phyloP scores from a whole-genome alignment of 306 rosid genomes.

The Oxytropis ochrocephala region DNA sequence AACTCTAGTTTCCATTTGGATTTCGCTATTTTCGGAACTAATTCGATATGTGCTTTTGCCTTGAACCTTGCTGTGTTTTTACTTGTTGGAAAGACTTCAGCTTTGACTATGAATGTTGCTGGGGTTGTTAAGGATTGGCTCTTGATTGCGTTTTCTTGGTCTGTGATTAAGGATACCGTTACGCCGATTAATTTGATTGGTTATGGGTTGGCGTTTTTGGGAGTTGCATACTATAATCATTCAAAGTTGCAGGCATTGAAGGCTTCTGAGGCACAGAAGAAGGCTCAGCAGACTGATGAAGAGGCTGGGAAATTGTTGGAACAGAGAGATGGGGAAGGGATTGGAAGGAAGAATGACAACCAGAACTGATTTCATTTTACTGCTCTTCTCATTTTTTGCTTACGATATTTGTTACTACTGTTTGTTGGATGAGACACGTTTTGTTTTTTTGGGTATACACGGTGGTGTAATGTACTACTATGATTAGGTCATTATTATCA shows the following conservation, averaged over 20 bases:
- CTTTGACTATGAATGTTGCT: slow-evolving; percentile 96
- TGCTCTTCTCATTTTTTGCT: slow-evolving; percentile 25
- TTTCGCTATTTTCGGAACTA: slow-evolving; percentile 61
- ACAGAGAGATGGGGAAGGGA: slow-evolving; percentile 57
- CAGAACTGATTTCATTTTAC: slow-evolving; percentile 47
- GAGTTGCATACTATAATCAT: slow-evolving; percentile 87
- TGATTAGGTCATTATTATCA: slow-evolving; percentile 21
- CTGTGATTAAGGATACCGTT: slow-evolving; percentile 88
- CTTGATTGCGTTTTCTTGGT: slow-evolving; percentile 94
- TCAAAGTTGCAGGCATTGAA: slow-evolving; percentile 86
- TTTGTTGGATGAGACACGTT: slow-evolving; percentile 25
- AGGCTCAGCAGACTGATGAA: slow-evolving; percentile 68
- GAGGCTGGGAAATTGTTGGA: slow-evolving; percentile 90
- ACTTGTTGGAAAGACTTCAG: slow-evolving; percentile 94
- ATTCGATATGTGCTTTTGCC: slow-evolving; percentile 79
- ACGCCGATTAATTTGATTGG: slow-evolving; percentile 81
- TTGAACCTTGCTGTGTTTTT: slow-evolving; percentile 82
- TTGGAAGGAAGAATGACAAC: slow-evolving; percentile 58
- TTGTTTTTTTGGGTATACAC: slow-evolving; percentile 26
- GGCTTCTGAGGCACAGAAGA: slow-evolving; percentile 87
- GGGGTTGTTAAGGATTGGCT: slow-evolving; percentile 98
- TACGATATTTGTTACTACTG: background rate
- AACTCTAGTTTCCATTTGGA: slow-evolving; percentile 70
- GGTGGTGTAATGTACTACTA: slow-evolving; percentile 5
- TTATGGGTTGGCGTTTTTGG: slow-evolving; percentile 75